A percentile compares a stretch with the other conserved stretches of the same genome.
Conservation (phyloP, 2,329 filamentous ascomycete genomes). For the Trichoderma afroharzianum region DNA sequence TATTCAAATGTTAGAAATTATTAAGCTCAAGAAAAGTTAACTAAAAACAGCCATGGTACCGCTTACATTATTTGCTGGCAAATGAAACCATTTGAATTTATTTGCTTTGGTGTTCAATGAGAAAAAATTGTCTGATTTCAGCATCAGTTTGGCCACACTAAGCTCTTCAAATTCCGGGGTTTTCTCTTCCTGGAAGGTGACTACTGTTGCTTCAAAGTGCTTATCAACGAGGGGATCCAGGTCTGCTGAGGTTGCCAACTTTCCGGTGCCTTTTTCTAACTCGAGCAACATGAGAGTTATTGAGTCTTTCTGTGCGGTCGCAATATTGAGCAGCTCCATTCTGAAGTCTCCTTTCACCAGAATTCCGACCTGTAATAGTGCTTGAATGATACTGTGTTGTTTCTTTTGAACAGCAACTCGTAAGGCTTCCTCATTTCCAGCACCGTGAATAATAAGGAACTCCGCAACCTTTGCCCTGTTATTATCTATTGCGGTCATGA, state of each 20-base stretch:
- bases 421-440: neutral
- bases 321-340: rapidly evolving
- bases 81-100: neutral
- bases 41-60: rapidly evolving
- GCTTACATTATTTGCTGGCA: neutral
- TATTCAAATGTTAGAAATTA: neutral
- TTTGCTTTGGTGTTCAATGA: rapidly evolving
- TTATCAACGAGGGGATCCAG: neutral
- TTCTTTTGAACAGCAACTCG: rapidly evolving
- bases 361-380: neutral
- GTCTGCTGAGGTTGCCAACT: neutral
- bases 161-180: neutral
- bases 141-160: neutral
- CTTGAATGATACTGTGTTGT: neutral
- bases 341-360: neutral
- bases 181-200: neutral
- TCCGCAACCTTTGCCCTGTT: neutral
- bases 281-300: neutral
- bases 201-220: neutral
- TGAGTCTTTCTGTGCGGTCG: neutral
- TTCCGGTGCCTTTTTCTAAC: neutral
- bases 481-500: neutral
- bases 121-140: rapidly evolving
- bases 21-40: too few relatives aligned
- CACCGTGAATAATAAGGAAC: neutral